Evolutionary conservation across 805 yeast genomes (phyloP).

Genomic region (Wickerhamiella siamensis): DNA sequence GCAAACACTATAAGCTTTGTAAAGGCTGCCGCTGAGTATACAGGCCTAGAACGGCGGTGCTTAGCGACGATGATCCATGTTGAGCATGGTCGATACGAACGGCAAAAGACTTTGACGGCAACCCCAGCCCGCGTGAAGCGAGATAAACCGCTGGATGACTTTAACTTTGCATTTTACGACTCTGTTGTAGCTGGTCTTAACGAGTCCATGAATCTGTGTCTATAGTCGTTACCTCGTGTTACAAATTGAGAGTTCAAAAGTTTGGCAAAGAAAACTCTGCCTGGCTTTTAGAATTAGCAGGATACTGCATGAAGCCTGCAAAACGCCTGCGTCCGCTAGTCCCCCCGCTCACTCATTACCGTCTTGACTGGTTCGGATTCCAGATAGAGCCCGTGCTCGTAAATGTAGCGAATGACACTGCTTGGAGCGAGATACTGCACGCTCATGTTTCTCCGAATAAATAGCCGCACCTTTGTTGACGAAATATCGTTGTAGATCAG

Average conservation of each 20-base stretch:
- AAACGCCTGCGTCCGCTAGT: slow-evolving; percentile 5
- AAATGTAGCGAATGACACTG: slow-evolving; percentile 85
- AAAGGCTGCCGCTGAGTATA: slow-evolving; percentile 13
- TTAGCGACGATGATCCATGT: slow-evolving; percentile 9
- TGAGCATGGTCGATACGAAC: slow-evolving; percentile 8
- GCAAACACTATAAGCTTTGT: slow-evolving; percentile 15
- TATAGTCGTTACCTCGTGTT: too few species aligned
- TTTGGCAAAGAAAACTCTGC: neutral
- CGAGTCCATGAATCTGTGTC: slow-evolving; percentile 19
- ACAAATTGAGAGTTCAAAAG: neutral
- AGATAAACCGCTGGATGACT: slow-evolving; percentile 34
- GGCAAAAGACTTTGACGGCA: neutral
- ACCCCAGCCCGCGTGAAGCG: slow-evolving; percentile 19
- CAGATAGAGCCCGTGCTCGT: slow-evolving; percentile 74
- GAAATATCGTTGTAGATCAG: slow-evolving; percentile 91
- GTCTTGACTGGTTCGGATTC: slow-evolving; percentile 91
- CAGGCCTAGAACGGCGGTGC: slow-evolving; percentile 18
- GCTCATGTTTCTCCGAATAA: slow-evolving; percentile 88
- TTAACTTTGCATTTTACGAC: slow-evolving; percentile 18
- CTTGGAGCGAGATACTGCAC: slow-evolving; percentile 91
- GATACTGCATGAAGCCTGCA: neutral
- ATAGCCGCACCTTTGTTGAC: slow-evolving; percentile 85
- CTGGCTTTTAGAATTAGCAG: neutral
- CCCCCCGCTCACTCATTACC: slow-evolving; percentile 33
- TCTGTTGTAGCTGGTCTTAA: slow-evolving; percentile 14